A percentile compares a stretch with the other conserved stretches of the same genome.
These are phyloP conservation scores for Alternaria sp. DNA, from an alignment of 2,329 filamentous ascomycete genomes.

Conservation along the genomic window DNA sequence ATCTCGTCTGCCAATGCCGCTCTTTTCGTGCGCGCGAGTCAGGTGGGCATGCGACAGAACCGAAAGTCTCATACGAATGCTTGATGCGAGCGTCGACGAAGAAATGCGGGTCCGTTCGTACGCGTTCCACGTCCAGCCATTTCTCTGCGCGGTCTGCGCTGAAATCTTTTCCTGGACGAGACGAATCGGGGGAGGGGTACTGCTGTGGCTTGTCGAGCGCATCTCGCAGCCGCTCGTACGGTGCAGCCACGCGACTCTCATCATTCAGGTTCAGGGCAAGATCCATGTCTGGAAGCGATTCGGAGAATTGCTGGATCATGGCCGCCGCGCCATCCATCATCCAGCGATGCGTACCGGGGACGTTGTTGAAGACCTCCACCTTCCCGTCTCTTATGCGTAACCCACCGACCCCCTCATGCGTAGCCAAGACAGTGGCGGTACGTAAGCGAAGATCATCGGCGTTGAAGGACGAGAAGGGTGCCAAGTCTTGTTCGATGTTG, in stretches of 20 bases:
- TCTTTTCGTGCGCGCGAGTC: conserved; percentile 65
- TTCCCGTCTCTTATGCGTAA: conserved; percentile 63
- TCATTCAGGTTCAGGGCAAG: conserved; percentile 69
- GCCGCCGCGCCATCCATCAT: conserved; percentile 62
- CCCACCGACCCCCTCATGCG: conserved; percentile 63
- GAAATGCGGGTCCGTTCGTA: conserved; percentile 35
- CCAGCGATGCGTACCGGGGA: conserved; percentile 63
- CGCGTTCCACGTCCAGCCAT: conserved; percentile 43
- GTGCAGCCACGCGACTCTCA: conserved; percentile 63
- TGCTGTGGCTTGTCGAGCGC: conserved; percentile 33
- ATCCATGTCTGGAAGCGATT: conserved; percentile 68
- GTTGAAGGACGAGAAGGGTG: conserved; percentile 61
- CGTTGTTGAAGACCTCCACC: conserved; percentile 49
- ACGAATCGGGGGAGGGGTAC: conserved; percentile 30
- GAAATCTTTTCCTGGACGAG: conserved; percentile 41
- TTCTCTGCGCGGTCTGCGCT: conserved; percentile 46
- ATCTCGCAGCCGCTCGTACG: conserved; percentile 46
- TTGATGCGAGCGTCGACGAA: conserved; percentile 47
- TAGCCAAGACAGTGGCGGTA: conserved; percentile 60
- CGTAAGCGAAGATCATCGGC: conserved; percentile 59
- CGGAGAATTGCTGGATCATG: conserved; percentile 59
- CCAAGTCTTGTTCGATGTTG: conserved; percentile 63
- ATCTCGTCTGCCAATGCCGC: conserved; percentile 67
- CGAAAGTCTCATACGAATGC: conserved; percentile 51
- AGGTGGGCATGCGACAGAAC: conserved; percentile 65